Percentiles rank a stretch among this genome's conserved stretches.
Conservation (phyloP, 305 asterid species). For the Fraxinus dipetala region DNA sequence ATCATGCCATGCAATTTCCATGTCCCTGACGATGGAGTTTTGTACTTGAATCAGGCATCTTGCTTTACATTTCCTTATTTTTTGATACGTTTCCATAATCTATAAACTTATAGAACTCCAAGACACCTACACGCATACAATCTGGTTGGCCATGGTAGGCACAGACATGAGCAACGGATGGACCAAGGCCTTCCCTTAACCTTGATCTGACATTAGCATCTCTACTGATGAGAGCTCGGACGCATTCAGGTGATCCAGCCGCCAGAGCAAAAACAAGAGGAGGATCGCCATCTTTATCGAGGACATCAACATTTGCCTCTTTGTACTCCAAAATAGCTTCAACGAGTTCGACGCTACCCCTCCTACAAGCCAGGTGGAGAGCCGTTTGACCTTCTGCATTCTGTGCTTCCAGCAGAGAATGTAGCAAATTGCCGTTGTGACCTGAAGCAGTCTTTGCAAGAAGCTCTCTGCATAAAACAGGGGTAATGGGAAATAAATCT, state of each 20-base stretch:
- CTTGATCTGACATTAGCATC: slow-evolving; percentile 84
- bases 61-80: slow-evolving; percentile 12
- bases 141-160: slow-evolving; percentile 99
- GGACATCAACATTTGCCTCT: slow-evolving; percentile 81
- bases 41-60: slow-evolving; percentile 11
- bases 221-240: slow-evolving; percentile 72
- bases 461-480: slow-evolving; percentile 56
- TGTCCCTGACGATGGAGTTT: not conserved
- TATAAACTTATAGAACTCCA: slow-evolving; percentile 4
- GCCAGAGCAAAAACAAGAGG: slow-evolving; percentile 98
- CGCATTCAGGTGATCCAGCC: slow-evolving; percentile 97
- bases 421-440: slow-evolving; percentile 38
- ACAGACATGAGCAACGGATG: slow-evolving; percentile 97
- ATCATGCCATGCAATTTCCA: slow-evolving; percentile 10
- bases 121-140: slow-evolving; percentile 82
- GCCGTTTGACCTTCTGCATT: slow-evolving; percentile 97
- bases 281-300: slow-evolving; percentile 96
- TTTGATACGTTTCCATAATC: slow-evolving; percentile 1
- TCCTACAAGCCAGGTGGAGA: slow-evolving; percentile 94
- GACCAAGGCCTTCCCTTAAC: slow-evolving; percentile 95
- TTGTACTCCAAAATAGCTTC: slow-evolving; percentile 72
- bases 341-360: slow-evolving; percentile 86
- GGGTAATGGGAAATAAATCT: slow-evolving; percentile 23
- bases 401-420: slow-evolving; percentile 74
- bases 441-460: slow-evolving; percentile 55